Evolutionary conservation across 768 basidiomycete genomes (phyloP).

Genomic region (Dentipellis fragilis): DNA sequence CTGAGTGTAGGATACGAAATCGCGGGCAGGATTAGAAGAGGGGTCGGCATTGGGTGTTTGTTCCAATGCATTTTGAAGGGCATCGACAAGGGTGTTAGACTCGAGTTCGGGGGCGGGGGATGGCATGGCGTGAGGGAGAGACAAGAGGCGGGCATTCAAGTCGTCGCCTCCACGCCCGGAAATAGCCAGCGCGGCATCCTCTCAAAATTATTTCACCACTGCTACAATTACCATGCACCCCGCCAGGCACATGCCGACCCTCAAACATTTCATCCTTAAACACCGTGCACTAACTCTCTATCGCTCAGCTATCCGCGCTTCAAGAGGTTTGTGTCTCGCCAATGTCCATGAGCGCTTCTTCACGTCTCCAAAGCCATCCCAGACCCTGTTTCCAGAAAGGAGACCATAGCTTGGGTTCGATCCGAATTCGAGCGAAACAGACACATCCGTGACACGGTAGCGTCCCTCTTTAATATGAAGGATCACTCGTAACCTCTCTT

Average conservation of each 20-base stretch:
- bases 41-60: background rate
- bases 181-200: background rate
- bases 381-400: conserved; percentile 46
- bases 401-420: conserved; percentile 68
- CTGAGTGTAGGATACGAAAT: conserved; percentile 60
- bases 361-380: conserved; percentile 43
- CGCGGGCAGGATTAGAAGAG: conserved; percentile 20
- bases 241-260: conserved; percentile 25
- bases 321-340: conserved; percentile 37
- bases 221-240: background rate
- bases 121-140: no score
- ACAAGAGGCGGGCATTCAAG: conserved; percentile 7
- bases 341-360: conserved; percentile 5
- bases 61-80: background rate
- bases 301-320: conserved; percentile 57
- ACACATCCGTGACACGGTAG: conserved; percentile 47
- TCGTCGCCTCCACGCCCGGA: background rate
- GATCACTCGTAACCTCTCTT: background rate
- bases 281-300: conserved; percentile 54
- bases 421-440: conserved; percentile 58
- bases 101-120: no score
- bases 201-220: background rate
- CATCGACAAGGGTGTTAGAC: no score
- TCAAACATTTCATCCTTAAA: conserved; percentile 70
- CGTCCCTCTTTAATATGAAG: conserved; percentile 13